Percentiles rank a stretch among this genome's conserved stretches.
Evolutionary conservation across 768 basidiomycete species (phyloP).

Genomic region (Lactifluus piperatus): DNA sequence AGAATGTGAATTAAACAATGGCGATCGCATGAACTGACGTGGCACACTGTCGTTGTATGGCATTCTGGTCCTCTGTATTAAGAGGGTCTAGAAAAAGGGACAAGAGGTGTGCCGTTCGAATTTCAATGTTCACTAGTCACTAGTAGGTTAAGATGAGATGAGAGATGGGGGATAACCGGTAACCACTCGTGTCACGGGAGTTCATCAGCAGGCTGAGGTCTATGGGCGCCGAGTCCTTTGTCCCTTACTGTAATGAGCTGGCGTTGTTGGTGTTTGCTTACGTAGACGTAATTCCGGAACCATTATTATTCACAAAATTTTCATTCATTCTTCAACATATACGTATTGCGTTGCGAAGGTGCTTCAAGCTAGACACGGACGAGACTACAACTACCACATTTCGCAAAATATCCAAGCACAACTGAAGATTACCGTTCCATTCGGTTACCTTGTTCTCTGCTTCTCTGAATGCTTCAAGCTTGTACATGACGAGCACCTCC

Average conservation of each 20-base stretch:
- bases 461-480: neutral
- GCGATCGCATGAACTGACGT: conserved; percentile 34
- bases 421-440: neutral
- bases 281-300: no score
- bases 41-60: neutral
- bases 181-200: no score
- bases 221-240: no score
- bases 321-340: neutral
- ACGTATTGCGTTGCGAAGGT: neutral
- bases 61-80: neutral
- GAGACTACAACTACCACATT: neutral
- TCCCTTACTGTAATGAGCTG: no score
- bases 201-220: no score
- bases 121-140: neutral
- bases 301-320: neutral
- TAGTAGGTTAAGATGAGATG: no score
- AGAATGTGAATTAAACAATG: conserved; percentile 54
- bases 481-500: conserved; percentile 3
- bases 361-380: neutral
- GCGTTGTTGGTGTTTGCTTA: no score
- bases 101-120: neutral
- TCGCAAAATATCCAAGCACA: neutral
- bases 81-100: neutral
- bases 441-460: neutral
- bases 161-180: no score